phyloP scores from a whole-genome alignment of 1,284 basidiomycete genomes.

The Tylopilus sp. region DNA sequence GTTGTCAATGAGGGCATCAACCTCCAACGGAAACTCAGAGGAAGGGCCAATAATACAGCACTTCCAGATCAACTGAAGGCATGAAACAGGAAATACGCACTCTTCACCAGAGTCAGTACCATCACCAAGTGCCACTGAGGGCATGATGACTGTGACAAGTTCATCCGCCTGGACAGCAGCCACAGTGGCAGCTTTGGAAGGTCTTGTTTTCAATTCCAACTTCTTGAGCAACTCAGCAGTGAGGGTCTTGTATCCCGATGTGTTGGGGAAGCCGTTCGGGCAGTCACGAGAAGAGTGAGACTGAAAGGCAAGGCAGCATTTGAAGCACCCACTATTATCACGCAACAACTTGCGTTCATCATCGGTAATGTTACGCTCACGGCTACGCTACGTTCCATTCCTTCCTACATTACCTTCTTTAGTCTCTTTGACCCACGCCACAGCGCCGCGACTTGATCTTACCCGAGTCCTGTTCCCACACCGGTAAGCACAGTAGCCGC shows the following conservation, averaged over 20 bases:
- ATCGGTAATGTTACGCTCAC: no score
- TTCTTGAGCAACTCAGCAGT: neutral
- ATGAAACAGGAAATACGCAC: constrained; percentile 5
- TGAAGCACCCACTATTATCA: neutral
- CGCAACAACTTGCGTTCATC: neutral
- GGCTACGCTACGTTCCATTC: no score
- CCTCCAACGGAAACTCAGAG: neutral
- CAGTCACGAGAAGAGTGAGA: neutral
- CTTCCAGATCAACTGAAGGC: neutral
- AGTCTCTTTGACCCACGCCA: no score
- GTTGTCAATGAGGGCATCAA: constrained; percentile 9
- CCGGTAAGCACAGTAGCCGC: no score
- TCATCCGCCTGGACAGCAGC: neutral
- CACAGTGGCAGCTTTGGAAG: neutral
- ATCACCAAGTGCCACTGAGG: neutral
- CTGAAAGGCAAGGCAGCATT: neutral
- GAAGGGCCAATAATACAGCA: neutral
- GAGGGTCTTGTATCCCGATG: neutral
- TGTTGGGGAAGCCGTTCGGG: neutral
- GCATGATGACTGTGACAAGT: neutral
- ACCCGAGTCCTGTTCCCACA: no score
- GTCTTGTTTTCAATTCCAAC: no score
- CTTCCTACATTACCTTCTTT: no score
- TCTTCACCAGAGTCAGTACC: constrained; percentile 1
- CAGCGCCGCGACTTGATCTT: no score